Evolutionary conservation across 352 stramenopile genomes (phyloP).

Genomic region (Phytophthora pseudosyringae): DNA sequence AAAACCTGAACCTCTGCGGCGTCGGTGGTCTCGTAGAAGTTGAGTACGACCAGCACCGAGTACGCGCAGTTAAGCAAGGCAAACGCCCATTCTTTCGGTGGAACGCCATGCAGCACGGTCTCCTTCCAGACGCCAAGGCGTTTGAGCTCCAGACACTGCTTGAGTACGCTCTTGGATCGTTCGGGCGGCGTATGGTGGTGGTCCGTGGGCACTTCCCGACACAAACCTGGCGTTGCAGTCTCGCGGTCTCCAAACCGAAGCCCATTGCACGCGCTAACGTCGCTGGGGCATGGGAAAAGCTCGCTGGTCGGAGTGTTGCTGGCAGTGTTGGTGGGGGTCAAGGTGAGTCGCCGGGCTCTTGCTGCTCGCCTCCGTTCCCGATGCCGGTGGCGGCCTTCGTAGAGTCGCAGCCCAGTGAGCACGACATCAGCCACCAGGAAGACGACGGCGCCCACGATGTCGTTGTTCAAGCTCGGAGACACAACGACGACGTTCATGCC

Average conservation of each 20-base stretch:
- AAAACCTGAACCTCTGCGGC: conserved; percentile 16
- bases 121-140: conserved; percentile 24
- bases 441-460: conserved; percentile 36
- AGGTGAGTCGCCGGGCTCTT: conserved; percentile 15
- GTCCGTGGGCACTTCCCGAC: conserved; percentile 8
- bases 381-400: conserved; percentile 21
- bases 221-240: conserved; percentile 4
- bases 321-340: conserved; percentile 19
- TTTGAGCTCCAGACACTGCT: conserved; percentile 32
- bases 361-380: conserved; percentile 18
- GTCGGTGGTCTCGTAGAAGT: conserved; percentile 31
- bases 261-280: background rate
- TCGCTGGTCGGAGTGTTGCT: conserved; percentile 5
- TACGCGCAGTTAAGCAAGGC: conserved; percentile 25
- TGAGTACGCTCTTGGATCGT: conserved; percentile 19
- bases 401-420: conserved; percentile 26
- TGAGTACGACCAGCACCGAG: conserved; percentile 30
- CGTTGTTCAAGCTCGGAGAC: conserved; percentile 24
- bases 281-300: conserved; percentile 4
- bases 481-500: conserved; percentile 34
- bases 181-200: conserved; percentile 7
- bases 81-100: conserved; percentile 26
- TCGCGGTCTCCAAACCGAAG: background rate
- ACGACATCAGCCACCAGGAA: conserved; percentile 40
- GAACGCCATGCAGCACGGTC: conserved; percentile 17